Percentiles rank a stretch among this genome's conserved stretches.
Evolutionary conservation across 1,284 basidiomycete genomes (phyloP).

Genomic region (Peniophora sp.): DNA sequence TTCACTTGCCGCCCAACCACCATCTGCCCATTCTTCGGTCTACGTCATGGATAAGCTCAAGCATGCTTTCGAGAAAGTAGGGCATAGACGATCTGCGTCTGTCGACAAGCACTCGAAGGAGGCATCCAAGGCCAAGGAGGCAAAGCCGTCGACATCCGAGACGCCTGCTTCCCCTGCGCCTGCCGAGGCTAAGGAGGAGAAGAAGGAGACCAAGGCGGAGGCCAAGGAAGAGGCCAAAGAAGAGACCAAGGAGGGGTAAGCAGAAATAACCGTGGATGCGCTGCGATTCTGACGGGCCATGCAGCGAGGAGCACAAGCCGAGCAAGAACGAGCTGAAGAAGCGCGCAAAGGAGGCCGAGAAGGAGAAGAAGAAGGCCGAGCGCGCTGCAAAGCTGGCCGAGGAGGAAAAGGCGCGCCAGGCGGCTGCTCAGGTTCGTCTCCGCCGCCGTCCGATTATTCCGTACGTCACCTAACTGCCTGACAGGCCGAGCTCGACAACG

Average conservation of each 20-base stretch:
- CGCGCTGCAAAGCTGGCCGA: conserved; percentile 76
- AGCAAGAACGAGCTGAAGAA: conserved; percentile 94
- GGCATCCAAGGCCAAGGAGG: neutral
- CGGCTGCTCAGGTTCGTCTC: conserved; percentile 52
- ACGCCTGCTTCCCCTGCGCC: neutral
- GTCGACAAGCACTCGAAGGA: neutral
- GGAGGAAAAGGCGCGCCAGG: conserved; percentile 67
- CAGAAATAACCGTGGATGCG: neutral
- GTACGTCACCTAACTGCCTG: conserved; percentile 3
- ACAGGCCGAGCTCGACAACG: conserved; percentile 35
- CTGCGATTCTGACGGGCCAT: neutral
- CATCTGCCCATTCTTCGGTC: neutral
- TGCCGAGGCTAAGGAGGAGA: neutral
- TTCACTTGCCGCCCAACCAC: neutral
- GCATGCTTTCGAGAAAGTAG: neutral
- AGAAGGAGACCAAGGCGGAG: neutral
- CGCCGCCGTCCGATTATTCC: neutral
- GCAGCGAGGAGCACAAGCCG: conserved; percentile 28
- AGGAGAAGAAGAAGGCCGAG: conserved; percentile 85
- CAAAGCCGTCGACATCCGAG: neutral
- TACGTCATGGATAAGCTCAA: conserved; percentile 1
- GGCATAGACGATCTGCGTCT: neutral
- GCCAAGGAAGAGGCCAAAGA: neutral
- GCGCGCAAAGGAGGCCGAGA: conserved; percentile 87
- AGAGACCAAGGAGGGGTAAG: neutral